Percentiles rank a stretch among this genome's conserved stretches.
Evolutionary conservation across 495 filamentous ascomycete genomes (phyloP).

Genomic region (Polyplosphaeria fusca): DNA sequence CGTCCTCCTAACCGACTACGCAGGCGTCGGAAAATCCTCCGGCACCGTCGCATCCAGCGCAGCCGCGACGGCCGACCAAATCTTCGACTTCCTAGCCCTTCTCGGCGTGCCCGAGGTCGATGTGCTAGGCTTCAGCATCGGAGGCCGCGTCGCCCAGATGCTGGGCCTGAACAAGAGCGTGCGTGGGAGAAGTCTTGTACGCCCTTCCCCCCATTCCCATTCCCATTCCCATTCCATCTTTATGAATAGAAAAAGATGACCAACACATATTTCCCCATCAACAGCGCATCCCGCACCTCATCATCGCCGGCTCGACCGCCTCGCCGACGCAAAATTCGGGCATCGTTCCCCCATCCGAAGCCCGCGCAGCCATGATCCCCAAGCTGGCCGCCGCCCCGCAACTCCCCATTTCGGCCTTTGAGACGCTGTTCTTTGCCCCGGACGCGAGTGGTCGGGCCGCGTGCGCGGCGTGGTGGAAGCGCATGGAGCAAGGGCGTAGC

Average conservation of each 20-base stretch:
- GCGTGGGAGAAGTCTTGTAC: background rate
- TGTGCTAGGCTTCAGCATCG: background rate
- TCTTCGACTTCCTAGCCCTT: background rate
- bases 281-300: background rate
- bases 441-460: background rate
- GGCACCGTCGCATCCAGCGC: background rate
- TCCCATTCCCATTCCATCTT: no score
- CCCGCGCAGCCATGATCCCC: background rate
- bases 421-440: background rate
- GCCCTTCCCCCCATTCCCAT: no score
- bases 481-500: background rate
- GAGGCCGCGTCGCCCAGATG: background rate
- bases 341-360: background rate
- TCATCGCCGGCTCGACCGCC: background rate
- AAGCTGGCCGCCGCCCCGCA: background rate
- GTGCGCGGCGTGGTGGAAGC: background rate
- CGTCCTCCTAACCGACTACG: slow-evolving; percentile 1
- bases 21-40: background rate
- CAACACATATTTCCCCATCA: no score
- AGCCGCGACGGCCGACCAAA: background rate
- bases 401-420: background rate
- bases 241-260: no score
- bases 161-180: background rate
- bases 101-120: background rate
- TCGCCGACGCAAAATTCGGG: background rate